Evolutionary conservation across 148 eudicot species (phyloP).

Genomic region (Rhododendron ferrugineum): DNA sequence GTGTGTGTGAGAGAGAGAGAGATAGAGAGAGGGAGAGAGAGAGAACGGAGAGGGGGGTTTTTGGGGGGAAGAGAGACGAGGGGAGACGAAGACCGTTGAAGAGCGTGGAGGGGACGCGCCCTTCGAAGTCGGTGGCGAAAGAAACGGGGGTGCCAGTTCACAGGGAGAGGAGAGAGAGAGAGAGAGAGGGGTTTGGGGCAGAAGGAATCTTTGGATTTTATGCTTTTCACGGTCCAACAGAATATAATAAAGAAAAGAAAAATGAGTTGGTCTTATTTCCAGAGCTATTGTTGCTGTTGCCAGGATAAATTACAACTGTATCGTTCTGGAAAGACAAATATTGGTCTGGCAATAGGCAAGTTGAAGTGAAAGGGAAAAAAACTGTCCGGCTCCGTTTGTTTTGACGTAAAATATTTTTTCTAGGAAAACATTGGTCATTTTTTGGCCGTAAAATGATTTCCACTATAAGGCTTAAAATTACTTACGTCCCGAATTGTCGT

Average conservation of each 20-base stretch:
- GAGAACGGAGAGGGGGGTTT: background rate
- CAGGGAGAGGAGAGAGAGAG: background rate
- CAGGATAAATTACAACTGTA: background rate
- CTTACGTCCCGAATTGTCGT: too few relatives aligned
- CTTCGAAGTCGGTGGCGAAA: slow-evolving; percentile 2
- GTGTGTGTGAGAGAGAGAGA: background rate
- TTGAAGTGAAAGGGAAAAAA: background rate
- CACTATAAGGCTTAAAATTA: too few relatives aligned
- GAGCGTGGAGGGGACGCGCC: slow-evolving; percentile 10
- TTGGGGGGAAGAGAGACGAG: background rate
- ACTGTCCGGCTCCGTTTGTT: too few relatives aligned
- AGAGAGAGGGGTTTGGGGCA: background rate
- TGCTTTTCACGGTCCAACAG: background rate
- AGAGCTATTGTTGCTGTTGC: background rate
- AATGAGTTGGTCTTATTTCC: background rate
- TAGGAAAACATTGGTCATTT: too few relatives aligned
- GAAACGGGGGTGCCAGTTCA: background rate
- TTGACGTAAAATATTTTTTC: too few relatives aligned
- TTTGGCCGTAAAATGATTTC: too few relatives aligned
- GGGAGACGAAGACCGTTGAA: slow-evolving; percentile 4
- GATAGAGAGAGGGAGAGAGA: background rate
- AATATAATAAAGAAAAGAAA: background rate
- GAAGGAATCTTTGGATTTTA: background rate
- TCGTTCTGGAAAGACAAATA: background rate
- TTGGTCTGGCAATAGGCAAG: background rate